Conservation (phyloP, 768 basidiomycete genomes). For the Collybia sordida region DNA sequence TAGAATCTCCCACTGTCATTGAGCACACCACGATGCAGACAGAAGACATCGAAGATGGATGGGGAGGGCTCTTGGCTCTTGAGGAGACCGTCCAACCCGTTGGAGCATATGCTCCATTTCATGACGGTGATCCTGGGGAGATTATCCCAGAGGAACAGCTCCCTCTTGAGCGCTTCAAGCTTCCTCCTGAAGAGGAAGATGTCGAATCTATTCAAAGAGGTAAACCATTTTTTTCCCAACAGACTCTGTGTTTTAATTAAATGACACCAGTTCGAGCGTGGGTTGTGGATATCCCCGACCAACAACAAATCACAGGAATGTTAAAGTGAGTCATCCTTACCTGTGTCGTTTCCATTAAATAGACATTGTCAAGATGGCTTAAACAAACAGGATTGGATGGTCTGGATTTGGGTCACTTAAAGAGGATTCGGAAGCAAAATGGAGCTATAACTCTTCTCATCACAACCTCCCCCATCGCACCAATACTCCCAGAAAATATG, state of each 20-base stretch:
- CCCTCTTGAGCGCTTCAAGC: constrained; percentile 64
- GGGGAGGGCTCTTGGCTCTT: constrained; percentile 40
- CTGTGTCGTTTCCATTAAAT: background rate
- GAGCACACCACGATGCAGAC: background rate
- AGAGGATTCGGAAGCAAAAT: constrained; percentile 64
- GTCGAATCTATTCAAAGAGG: constrained; percentile 56
- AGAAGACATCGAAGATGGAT: constrained; percentile 37
- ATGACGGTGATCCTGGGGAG: constrained; percentile 40
- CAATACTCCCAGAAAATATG: constrained; percentile 48
- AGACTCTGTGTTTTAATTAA: background rate
- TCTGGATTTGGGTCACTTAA: constrained; percentile 68
- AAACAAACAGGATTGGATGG: constrained; percentile 61
- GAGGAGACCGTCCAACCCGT: constrained; percentile 16
- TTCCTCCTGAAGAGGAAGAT: constrained; percentile 64
- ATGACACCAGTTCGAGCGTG: constrained; percentile 59
- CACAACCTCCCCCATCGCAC: constrained; percentile 35
- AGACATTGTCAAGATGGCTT: constrained; percentile 56
- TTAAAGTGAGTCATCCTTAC: constrained; percentile 50
- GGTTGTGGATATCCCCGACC: constrained; percentile 74
- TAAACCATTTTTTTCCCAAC: constrained; percentile 21
- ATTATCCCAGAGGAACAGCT: constrained; percentile 56
- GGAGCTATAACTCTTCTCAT: constrained; percentile 57
- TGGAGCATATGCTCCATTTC: constrained; percentile 25
- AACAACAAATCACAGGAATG: constrained; percentile 54
- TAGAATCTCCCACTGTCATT: constrained; percentile 15